These are phyloP conservation scores for Penicillium sp. DNA, from an alignment of 2,329 filamentous ascomycete genomes.

Conservation along the genomic window DNA sequence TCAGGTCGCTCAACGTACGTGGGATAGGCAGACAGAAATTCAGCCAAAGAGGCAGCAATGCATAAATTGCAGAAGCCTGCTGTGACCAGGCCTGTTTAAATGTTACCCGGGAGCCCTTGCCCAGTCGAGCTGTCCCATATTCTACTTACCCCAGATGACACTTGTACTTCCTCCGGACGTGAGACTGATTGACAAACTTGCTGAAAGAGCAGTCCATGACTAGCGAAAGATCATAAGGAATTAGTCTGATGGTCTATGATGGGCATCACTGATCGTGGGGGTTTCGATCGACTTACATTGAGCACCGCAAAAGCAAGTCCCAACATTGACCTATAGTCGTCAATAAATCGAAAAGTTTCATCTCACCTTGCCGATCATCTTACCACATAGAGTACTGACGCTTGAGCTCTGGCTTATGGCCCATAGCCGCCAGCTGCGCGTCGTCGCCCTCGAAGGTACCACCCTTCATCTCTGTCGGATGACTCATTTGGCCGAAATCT, in stretches of 20 bases:
- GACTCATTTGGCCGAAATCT: background rate
- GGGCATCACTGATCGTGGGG: background rate
- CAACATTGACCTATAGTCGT: slow-evolving; percentile 52
- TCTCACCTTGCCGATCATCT: slow-evolving; percentile 6
- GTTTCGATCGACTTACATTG: slow-evolving; percentile 40
- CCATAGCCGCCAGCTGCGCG: slow-evolving; percentile 40
- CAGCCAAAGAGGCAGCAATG: slow-evolving; percentile 67
- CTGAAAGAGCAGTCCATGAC: slow-evolving; percentile 63
- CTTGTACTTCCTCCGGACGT: slow-evolving; percentile 72
- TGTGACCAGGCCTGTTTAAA: slow-evolving; percentile 49
- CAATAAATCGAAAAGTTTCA: background rate
- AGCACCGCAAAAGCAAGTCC: slow-evolving; percentile 63
- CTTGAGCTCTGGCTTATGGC: slow-evolving; percentile 59
- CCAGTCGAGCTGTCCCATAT: background rate
- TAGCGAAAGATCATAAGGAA: slow-evolving; percentile 4
- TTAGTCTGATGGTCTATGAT: background rate
- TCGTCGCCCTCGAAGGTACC: slow-evolving; percentile 23
- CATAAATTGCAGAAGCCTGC: slow-evolving; percentile 70
- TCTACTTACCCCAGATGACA: slow-evolving; percentile 67
- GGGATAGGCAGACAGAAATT: slow-evolving; percentile 67
- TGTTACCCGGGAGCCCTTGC: background rate
- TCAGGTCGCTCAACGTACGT: slow-evolving; percentile 34
- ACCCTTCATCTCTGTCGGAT: slow-evolving; percentile 18
- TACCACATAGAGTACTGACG: slow-evolving; percentile 58
- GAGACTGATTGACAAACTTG: slow-evolving; percentile 62